These are phyloP conservation scores for Eragrostis tef DNA, from an alignment of 202 grass and related monocot genomes.

Conservation along the genomic window DNA sequence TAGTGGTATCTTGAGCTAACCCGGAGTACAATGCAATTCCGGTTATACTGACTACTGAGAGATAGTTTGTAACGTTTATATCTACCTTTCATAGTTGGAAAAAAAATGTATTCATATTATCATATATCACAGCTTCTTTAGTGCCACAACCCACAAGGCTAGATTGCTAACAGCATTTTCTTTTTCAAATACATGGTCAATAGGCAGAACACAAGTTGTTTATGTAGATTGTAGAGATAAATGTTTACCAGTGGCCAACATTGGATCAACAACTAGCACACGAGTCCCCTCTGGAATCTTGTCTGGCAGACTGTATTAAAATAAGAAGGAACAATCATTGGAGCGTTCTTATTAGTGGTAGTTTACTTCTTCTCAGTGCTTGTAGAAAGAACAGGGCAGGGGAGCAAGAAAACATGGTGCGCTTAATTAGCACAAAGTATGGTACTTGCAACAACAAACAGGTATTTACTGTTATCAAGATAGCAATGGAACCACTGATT, in stretches of 20 bases:
- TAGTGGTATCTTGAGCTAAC: too few species aligned
- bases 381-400: constrained; percentile 15
- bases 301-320: constrained; percentile 79
- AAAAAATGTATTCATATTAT: not conserved
- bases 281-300: constrained; percentile 79
- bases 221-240: constrained; percentile 34
- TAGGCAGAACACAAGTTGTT: constrained; percentile 31
- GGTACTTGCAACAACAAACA: constrained; percentile 19
- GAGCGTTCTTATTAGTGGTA: not conserved
- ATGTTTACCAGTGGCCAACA: constrained; percentile 86
- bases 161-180: not conserved
- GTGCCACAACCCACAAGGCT: constrained; percentile 1
- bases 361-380: constrained; percentile 1
- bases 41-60: not conserved
- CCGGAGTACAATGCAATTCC: not conserved
- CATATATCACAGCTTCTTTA: constrained; percentile 10
- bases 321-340: constrained; percentile 2
- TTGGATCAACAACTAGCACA: constrained; percentile 89
- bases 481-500: constrained; percentile 10
- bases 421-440: constrained; percentile 33
- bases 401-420: constrained; percentile 32
- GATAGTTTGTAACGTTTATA: constrained; percentile 26
- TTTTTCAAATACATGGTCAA: constrained; percentile 17
- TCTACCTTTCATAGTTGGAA: constrained; percentile 10
- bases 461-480: constrained; percentile 23